A percentile compares a stretch with the other conserved stretches of the same genome.
Evolutionary conservation across 257 asterid genomes (phyloP).

Genomic region (Ajuga chamaepitys): DNA sequence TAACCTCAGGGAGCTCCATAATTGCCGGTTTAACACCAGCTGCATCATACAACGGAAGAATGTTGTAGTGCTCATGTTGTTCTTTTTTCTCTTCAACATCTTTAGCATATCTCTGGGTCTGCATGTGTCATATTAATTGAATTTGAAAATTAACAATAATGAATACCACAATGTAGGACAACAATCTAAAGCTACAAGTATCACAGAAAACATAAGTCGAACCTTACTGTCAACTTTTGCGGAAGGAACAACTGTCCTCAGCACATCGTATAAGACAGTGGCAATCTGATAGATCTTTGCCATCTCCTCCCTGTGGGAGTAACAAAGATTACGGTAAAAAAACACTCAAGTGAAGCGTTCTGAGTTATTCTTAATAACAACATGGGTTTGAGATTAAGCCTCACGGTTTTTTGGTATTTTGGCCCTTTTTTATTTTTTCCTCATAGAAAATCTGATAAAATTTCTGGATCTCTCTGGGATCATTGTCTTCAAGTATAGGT

Average conservation of each 20-base stretch:
- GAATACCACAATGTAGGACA: background rate
- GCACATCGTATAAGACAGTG: constrained; percentile 76
- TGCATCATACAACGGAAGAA: constrained; percentile 85
- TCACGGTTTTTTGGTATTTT: constrained; percentile 79
- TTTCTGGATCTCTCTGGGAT: constrained; percentile 65
- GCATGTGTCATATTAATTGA: constrained; percentile 19
- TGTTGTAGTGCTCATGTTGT: constrained; percentile 85
- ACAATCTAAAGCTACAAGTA: background rate
- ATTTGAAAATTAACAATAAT: background rate
- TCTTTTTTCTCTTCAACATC: constrained; percentile 85
- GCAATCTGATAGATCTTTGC: constrained; percentile 89
- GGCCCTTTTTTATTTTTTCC: constrained; percentile 64
- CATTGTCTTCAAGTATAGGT: constrained; percentile 43
- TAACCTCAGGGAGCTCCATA: constrained; percentile 96
- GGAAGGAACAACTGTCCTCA: constrained; percentile 58
- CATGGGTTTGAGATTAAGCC: constrained; percentile 23
- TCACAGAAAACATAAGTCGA: constrained; percentile 18
- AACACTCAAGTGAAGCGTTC: background rate
- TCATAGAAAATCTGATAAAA: constrained; percentile 65
- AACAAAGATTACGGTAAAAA: background rate
- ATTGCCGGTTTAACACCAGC: constrained; percentile 82
- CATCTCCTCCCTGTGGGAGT: constrained; percentile 72
- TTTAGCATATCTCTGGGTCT: constrained; percentile 69
- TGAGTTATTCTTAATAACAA: background rate
- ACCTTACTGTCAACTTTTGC: constrained; percentile 66